phyloP scores from a whole-genome alignment of 2,329 filamentous ascomycete species.

The Aspergillus udagawae region DNA sequence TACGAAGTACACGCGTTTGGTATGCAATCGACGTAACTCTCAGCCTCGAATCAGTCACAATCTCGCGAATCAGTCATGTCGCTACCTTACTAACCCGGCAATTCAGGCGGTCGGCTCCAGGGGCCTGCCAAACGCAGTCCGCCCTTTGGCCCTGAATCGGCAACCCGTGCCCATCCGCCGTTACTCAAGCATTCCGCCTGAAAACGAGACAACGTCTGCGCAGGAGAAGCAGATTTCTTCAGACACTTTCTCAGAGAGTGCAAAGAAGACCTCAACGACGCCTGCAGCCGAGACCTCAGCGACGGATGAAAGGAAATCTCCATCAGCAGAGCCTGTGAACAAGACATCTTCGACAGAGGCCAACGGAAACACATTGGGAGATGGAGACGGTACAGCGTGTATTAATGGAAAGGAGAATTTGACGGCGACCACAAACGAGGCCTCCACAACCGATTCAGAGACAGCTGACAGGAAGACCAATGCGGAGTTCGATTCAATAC shows the following conservation, averaged over 20 bases:
- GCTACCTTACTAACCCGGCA: not conserved
- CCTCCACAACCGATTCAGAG: not conserved
- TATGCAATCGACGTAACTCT: slow-evolving; percentile 5
- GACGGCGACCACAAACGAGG: not conserved
- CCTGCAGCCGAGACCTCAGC: not conserved
- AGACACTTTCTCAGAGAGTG: not conserved
- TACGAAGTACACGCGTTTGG: slow-evolving; percentile 4
- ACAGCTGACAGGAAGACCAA: not conserved
- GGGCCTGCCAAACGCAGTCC: not conserved
- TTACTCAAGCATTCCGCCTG: not conserved
- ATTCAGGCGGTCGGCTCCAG: slow-evolving; percentile 3
- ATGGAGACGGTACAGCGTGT: not conserved
- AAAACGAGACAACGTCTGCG: not conserved
- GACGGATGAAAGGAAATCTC: not conserved
- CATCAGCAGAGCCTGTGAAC: not conserved
- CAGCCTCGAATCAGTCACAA: not conserved
- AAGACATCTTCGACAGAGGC: not conserved
- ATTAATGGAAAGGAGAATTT: not conserved
- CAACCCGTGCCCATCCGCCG: not conserved
- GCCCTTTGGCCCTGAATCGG: not conserved
- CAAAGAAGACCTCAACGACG: not conserved
- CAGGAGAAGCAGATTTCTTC: not conserved
- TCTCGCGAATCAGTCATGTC: not conserved
- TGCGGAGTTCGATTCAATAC: not conserved
- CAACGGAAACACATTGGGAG: not conserved